Base-by-base conservation (phyloP, 1,139 yeast species). In the Trichomonascaceae sp. region DNA sequence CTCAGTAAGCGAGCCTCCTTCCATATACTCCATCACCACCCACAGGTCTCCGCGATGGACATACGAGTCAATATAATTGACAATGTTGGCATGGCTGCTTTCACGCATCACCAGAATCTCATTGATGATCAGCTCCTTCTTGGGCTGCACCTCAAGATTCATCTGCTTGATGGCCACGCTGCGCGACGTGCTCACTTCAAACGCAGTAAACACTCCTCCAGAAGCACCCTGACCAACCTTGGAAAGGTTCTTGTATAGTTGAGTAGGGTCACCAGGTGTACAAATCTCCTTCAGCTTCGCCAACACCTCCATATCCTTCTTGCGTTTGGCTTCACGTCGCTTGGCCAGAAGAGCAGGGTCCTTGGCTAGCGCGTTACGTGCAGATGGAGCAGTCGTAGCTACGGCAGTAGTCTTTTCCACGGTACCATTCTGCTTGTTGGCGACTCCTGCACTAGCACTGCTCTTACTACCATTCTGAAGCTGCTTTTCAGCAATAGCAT, bases 11-110 rank as follows among this genome's bases (percentile, higher is more conserved):
- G 93, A 78, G 2, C 98, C 98, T 41, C 97, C 98, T 56, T 87
- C 95, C 97, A 89, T 87, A 54, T 81, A 87, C 58, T 87, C 97
- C 98, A 89, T 89, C 15, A 87, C 74, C 13, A 89, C 96, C 97
- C 97, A 89, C 39, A 89, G 64, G 46, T 84, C 67, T 27, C 74
- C 68, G 37, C 72, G 71, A 33, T 52, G 49, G 41, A 89, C 64
- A 52, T 76, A 89, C 1, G 93, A 81, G 54, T 89, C 97, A 42
- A 89, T 69, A 56, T 79, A 89, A 54, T 87, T 89, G 40, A 89
- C 98, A 56, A 89, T 87, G 53, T 89, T 89, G 41, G 78, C 75
- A 59, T 89, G 97, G 48, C 76, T 79, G 35, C 89, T 76, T 45
- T 85, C 94, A 56, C 82, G 82, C 98, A 89, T 89, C 27, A 89